A percentile compares a stretch with the other conserved stretches of the same genome.
These are phyloP conservation scores for Scenedesmus sp. DNA, from an alignment of 163 green algal species.

Conservation along the genomic window DNA sequence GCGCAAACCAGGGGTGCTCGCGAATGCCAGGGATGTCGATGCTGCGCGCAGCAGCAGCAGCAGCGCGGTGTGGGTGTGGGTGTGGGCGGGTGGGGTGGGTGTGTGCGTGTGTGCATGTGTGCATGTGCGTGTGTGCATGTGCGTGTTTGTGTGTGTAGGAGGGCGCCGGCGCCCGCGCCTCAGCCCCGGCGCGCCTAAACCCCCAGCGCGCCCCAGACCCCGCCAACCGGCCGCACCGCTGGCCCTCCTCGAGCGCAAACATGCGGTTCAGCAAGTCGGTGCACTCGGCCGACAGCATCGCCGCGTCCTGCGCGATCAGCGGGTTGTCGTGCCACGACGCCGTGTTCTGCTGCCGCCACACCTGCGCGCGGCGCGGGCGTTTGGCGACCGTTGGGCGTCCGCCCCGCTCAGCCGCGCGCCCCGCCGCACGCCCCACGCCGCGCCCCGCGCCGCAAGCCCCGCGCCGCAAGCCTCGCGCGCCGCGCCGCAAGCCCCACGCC, in stretches of 20 bases:
- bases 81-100: background rate
- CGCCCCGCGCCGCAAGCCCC: too few relatives aligned
- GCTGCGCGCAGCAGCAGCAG: constrained; percentile 32
- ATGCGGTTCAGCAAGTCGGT: constrained; percentile 88
- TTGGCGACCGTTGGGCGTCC: background rate
- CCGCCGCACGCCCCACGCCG: too few relatives aligned
- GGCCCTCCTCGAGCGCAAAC: constrained; percentile 80
- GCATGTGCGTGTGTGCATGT: too few relatives aligned
- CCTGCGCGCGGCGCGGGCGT: constrained; percentile 6
- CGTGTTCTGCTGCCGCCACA: constrained; percentile 74
- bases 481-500: background rate
- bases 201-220: too few relatives aligned
- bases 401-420: background rate
- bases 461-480: background rate
- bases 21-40: constrained; percentile 71
- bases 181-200: too few relatives aligned
- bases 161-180: too few relatives aligned
- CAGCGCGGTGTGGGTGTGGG: background rate
- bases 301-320: constrained; percentile 43
- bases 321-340: constrained; percentile 54
- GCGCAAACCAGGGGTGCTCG: constrained; percentile 80
- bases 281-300: constrained; percentile 68
- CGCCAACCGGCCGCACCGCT: constrained; percentile 48
- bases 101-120: too few relatives aligned
- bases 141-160: too few relatives aligned